Evolutionary conservation across 2,329 filamentous ascomycete genomes (phyloP).

Genomic region (Penicillium sp.): DNA sequence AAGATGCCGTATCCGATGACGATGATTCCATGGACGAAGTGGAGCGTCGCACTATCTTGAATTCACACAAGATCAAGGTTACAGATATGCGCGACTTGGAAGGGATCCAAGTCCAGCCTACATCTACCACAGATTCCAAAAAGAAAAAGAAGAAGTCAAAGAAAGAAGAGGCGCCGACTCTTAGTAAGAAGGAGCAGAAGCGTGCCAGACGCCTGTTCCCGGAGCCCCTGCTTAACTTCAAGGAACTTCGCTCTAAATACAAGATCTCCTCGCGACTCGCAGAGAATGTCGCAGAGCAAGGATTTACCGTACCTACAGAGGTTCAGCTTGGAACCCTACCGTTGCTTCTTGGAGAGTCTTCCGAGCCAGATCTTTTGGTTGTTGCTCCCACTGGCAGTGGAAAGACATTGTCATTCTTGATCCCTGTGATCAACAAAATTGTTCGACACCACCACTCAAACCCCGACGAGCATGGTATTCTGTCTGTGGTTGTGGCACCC

Average conservation of each 20-base stretch:
- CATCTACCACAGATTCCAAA: constrained; percentile 39
- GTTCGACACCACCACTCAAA: constrained; percentile 55
- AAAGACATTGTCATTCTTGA: constrained; percentile 90
- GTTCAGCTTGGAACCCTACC: constrained; percentile 88
- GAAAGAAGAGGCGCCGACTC: constrained; percentile 39
- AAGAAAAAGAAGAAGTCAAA: constrained; percentile 60
- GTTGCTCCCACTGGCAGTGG: constrained; percentile 94
- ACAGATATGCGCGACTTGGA: constrained; percentile 65
- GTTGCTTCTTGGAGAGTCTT: constrained; percentile 60
- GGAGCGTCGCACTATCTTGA: constrained; percentile 71
- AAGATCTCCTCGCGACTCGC: constrained; percentile 71
- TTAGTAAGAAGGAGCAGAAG: constrained; percentile 52
- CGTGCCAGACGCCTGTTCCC: constrained; percentile 65
- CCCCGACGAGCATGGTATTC: constrained; percentile 58
- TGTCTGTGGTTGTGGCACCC: constrained; percentile 72
- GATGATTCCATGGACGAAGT: constrained; percentile 59
- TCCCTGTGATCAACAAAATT: constrained; percentile 79
- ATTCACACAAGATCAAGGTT: constrained; percentile 80
- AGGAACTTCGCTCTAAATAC: constrained; percentile 68
- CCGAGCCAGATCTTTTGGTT: constrained; percentile 72
- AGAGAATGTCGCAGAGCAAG: constrained; percentile 78
- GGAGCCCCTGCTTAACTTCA: constrained; percentile 75
- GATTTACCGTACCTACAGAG: constrained; percentile 85
- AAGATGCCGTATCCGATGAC: constrained; percentile 28
- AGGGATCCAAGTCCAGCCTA: constrained; percentile 30